phyloP scores from a whole-genome alignment of 257 asterid genomes.

The Scutellaria baicalensis region DNA sequence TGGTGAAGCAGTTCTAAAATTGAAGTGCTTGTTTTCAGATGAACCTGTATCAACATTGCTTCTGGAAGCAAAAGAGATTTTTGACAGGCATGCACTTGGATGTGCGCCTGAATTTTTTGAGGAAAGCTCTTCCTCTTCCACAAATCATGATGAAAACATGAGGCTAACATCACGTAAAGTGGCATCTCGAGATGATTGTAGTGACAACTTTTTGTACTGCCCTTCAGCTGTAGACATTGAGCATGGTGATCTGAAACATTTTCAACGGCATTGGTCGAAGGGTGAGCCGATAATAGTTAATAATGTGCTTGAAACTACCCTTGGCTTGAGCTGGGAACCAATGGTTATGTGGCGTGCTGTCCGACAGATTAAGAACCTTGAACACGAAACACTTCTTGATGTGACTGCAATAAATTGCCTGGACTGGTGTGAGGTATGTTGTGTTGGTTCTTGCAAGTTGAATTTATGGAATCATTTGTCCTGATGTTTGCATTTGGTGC shows the following conservation, averaged over 20 bases:
- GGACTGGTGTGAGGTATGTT: conserved; percentile 74
- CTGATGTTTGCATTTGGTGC: background rate
- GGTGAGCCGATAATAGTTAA: conserved; percentile 65
- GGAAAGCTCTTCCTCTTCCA: conserved; percentile 27
- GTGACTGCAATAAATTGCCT: conserved; percentile 53
- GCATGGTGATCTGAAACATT: conserved; percentile 44
- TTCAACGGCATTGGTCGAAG: conserved; percentile 52
- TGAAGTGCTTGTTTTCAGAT: conserved; percentile 25
- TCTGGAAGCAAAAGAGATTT: conserved; percentile 28
- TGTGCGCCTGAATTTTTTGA: conserved; percentile 7
- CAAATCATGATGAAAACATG: background rate
- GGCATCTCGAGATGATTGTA: conserved; percentile 37
- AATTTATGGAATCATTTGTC: background rate
- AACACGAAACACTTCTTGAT: conserved; percentile 33
- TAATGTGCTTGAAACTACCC: conserved; percentile 45
- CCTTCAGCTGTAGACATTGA: conserved; percentile 41
- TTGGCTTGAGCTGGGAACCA: conserved; percentile 84
- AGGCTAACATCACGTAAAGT: conserved; percentile 27
- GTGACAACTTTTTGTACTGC: conserved; percentile 45
- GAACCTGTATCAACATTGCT: conserved; percentile 30
- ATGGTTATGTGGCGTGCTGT: conserved; percentile 83
- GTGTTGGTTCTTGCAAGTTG: background rate
- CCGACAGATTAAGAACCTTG: conserved; percentile 35
- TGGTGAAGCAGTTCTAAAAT: conserved; percentile 25
- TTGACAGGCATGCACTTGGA: conserved; percentile 1